Base-by-base conservation (phyloP, 139 green algal species). In the Helicosporidium sp. region DNA sequence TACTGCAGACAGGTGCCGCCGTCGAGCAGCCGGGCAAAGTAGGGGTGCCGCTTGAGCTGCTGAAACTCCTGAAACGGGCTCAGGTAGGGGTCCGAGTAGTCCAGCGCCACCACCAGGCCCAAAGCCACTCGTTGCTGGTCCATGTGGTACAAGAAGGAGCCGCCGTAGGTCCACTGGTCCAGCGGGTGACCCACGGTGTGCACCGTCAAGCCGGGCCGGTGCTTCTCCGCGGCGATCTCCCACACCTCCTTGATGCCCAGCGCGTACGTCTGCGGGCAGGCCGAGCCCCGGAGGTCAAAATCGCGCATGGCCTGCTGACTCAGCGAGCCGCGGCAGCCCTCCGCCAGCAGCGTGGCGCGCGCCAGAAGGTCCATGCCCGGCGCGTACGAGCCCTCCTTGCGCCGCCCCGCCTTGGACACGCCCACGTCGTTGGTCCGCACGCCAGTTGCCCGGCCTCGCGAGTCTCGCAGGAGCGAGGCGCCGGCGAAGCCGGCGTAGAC, bases 231-330 rank as follows among this genome's bases (percentile, higher is more conserved):
- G 7, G 40, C 41, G 7, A 79, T 52, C 64, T 73, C 47, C 75
- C 82, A 82, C 43, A 94, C 84, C 67, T 95, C 85, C 63, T 95
- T 95, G 10, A 95, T 58, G 3, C 85, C 85, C 26, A 95, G 70
- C 0, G 62, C 84, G 55, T 95, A 95, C 8, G 78, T 90, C 55
- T 88, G 79, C 6, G 66, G 72, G 29, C n/a, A n/a, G n/a, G n/a
- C n/a, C n/a, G n/a, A n/a, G n/a, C n/a, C n/a, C n/a, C n/a, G n/a
- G n/a, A n/a, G n/a, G n/a, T n/a, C n/a, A n/a, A n/a, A n/a, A n/a
- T n/a, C n/a, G n/a, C n/a, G n/a, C n/a, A n/a, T n/a, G n/a, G n/a
- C n/a, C n/a, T n/a, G n/a, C 75, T 90, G 54, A 20, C 70, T 79
- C 29, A 94, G 62, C n/a, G 75, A 92, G 3, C 85, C 85, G 6